Base-by-base conservation (phyloP, 495 filamentous ascomycete species). In the Aspergillus bertholletiae region DNA sequence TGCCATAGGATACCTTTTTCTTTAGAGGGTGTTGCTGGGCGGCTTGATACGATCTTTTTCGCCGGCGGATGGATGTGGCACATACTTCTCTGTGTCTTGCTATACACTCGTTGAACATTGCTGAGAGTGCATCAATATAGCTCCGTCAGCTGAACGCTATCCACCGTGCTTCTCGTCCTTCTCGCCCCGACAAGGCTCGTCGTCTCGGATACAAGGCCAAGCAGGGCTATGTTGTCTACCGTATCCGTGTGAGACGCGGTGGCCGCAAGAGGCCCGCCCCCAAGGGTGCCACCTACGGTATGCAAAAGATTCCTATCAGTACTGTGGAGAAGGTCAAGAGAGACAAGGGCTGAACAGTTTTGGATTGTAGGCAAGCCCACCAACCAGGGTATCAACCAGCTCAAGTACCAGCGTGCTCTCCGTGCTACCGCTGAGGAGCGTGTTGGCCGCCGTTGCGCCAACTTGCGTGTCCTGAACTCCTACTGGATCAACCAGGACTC, bases 401-500 rank as follows among this genome's bases (percentile, higher is more conserved):
- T 98, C 72, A 98, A 98, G 84, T 97, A 96, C 88, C 95, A 98
- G 84, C 92, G 93, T 77, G 97, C 94, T 56, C 92, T 97, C 68
- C 86, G 86, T 72, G 84, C 92, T 65, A 97, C 94, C 63, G 94
- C 94, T 74, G 94, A 98, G 83, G 94, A 97, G 88, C 95, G 94
- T 88, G 93, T 97, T 70, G 94, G 95, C 68, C 92, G 93, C 74
- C 92, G 92, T 71, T 96, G 91, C 81, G 90, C 92, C 80, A 98
- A 98, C 81, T 79, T 98, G 76, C 88, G 94, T 64, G 95, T 99
- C 63, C 85, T 99, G 73, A 99, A 97, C 85, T 96, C 92, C 64
- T 99, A 99, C 90, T 99, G 94, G 94, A 91, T 97, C 86, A 99
- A 99, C 85, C 94, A 99, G 84, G 94, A 99, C 83, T 96, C 92